Percentiles rank a stretch among this genome's conserved stretches.
Conservation (phyloP, 371 early-diverging fungal species). For the Smittium mucronatum region DNA sequence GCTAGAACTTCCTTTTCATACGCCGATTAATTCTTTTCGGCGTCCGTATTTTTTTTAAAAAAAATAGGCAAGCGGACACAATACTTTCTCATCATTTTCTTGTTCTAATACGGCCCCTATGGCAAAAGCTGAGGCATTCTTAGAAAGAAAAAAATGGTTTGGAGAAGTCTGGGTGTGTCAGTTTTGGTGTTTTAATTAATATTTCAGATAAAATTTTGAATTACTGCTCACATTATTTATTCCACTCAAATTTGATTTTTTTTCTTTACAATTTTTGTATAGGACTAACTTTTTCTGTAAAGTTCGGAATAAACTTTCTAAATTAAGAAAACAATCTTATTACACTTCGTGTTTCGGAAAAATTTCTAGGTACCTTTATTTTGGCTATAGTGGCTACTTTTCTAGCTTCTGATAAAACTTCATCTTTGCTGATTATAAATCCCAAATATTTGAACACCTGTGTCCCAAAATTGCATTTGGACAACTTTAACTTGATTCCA, state of each 20-base stretch:
- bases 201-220: not conserved
- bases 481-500: not conserved
- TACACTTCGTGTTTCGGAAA: not conserved
- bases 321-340: not conserved
- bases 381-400: not conserved
- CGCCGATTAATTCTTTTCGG: slow-evolving; percentile 1
- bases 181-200: not conserved
- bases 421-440: not conserved
- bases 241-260: not conserved
- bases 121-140: not conserved
- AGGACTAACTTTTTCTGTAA: not conserved
- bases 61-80: not conserved
- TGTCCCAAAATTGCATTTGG: slow-evolving; percentile 3
- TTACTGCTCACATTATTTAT: not conserved
- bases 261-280: slow-evolving; percentile 1
- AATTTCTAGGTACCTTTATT: not conserved
- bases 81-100: not conserved
- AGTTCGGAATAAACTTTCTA: not conserved
- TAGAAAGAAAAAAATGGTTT: not conserved
- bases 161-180: not conserved
- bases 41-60: not conserved
- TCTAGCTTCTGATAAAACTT: not conserved
- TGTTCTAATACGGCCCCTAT: slow-evolving; percentile 1
- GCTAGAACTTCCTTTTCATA: not conserved
- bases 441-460: not conserved